Conservation (phyloP, 371 early-diverging fungal species). For the Lichtheimia ornata region DNA sequence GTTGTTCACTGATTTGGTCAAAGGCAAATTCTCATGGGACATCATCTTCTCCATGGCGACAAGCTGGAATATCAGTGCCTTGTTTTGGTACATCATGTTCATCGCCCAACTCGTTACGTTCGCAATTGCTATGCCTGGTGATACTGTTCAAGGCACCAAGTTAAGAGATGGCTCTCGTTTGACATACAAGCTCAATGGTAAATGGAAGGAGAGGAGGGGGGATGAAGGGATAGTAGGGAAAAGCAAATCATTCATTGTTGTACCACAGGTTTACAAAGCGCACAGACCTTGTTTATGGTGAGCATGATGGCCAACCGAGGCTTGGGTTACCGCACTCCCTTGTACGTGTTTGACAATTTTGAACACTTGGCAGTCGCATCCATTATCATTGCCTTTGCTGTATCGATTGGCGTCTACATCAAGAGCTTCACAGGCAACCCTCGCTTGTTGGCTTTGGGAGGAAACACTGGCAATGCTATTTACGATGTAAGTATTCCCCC, state of each 20-base stretch:
- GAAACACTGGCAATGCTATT: slow-evolving; percentile 87
- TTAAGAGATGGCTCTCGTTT: slow-evolving; percentile 72
- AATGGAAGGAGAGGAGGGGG: not conserved
- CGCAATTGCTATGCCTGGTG: slow-evolving; percentile 73
- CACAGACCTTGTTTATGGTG: slow-evolving; percentile 66
- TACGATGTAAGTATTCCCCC: slow-evolving; percentile 70
- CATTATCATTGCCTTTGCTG: slow-evolving; percentile 60
- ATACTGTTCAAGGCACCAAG: slow-evolving; percentile 64
- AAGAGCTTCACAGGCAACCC: slow-evolving; percentile 69
- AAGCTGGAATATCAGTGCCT: slow-evolving; percentile 46
- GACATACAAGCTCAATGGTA: slow-evolving; percentile 78
- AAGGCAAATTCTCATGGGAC: slow-evolving; percentile 28
- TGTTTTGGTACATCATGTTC: slow-evolving; percentile 65
- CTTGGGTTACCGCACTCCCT: slow-evolving; percentile 38
- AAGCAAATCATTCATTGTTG: not conserved
- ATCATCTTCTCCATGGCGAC: slow-evolving; percentile 24
- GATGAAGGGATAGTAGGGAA: not conserved
- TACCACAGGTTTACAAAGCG: slow-evolving; percentile 31
- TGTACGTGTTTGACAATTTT: slow-evolving; percentile 78
- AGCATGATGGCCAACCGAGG: slow-evolving; percentile 35
- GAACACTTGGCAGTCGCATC: slow-evolving; percentile 72
- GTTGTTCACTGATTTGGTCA: slow-evolving; percentile 16
- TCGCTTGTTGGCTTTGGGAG: slow-evolving; percentile 76
- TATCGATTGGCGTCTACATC: slow-evolving; percentile 73
- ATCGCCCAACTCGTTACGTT: slow-evolving; percentile 66